A percentile compares a stretch with the other conserved stretches of the same genome.
Conservation (phyloP, 257 asterid species). For the Echium plantagineum region DNA sequence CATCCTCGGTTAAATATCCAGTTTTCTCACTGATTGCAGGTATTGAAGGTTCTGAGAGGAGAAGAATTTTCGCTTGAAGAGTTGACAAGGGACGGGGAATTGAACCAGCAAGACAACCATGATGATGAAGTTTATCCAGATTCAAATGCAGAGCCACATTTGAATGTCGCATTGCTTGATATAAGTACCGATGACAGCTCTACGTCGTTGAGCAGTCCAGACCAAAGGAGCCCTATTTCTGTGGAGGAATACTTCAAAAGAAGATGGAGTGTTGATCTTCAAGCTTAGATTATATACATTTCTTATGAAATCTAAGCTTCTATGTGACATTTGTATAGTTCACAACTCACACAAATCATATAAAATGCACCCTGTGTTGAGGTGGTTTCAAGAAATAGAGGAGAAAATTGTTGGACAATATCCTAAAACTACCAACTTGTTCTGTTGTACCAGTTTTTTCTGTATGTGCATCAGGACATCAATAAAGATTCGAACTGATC, state of each 20-base stretch:
- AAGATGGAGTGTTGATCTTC: slow-evolving; percentile 69
- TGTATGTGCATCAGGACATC: too few species aligned
- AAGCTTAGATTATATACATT: slow-evolving; percentile 27
- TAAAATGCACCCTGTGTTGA: slow-evolving; percentile 46
- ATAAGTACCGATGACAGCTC: slow-evolving; percentile 31
- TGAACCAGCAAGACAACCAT: slow-evolving; percentile 26
- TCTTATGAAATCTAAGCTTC: slow-evolving; percentile 13
- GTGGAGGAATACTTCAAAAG: slow-evolving; percentile 53
- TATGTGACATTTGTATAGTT: slow-evolving; percentile 15
- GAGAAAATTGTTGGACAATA: background rate
- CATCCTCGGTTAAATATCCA: too few species aligned
- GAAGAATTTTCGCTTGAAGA: slow-evolving; percentile 22
- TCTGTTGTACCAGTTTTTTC: too few species aligned
- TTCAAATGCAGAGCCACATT: slow-evolving; percentile 72
- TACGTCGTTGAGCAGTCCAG: slow-evolving; percentile 65
- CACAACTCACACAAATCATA: slow-evolving; percentile 6
- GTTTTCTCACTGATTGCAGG: slow-evolving; percentile 17
- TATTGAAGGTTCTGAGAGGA: slow-evolving; percentile 47
- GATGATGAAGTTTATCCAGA: slow-evolving; percentile 92
- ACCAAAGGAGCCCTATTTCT: slow-evolving; percentile 63
- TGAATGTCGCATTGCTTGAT: slow-evolving; percentile 65
- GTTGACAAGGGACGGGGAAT: slow-evolving; percentile 8
- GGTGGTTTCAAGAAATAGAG: slow-evolving; percentile 10
- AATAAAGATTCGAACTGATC: too few species aligned
- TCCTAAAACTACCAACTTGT: too few species aligned